Base-by-base conservation (phyloP, 371 early-diverging fungal species). In the Circinella umbellata region DNA sequence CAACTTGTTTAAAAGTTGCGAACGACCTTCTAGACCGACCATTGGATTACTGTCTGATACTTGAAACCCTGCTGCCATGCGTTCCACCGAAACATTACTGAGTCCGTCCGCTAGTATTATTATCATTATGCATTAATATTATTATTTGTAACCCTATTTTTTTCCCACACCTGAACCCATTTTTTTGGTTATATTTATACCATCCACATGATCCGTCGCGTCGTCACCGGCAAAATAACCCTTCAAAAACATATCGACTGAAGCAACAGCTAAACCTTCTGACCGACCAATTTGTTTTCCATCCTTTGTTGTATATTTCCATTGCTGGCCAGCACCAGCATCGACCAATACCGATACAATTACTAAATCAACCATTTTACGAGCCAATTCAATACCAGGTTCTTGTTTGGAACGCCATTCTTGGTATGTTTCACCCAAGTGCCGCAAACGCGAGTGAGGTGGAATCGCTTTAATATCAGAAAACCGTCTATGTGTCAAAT, bases 291-390 rank as follows among this genome's bases (percentile, higher is more conserved):
- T 70, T 36, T 69, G 71, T 27, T 70, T 63, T 6, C 78, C 79
- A 3, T 48, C 27, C 37, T 55, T 61, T 39, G 88, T 89, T 53
- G 75, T 75, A 79, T 90, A 96, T 27, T 73, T 80, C 97, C 97
- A 97, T 9, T 71, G 64, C 70, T 86, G 86, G 5, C 98, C 98
- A 1, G 98, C 98, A 0, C 98, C 98, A 10, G 98, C 98, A 75
- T 97, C 98, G 10, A 97, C 81, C 34, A 97, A 83, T 7, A 97
- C 98, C 3, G 95, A 94, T 0, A 96, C 94, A 46, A 96, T 88
- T 55, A 94, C 92, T 63, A 96, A 77, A 75, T 97, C 98, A 10
- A 96, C 76, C 8, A 94, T 69, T 14, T 95, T 86, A 27, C 93
- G 87, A 14, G 91, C 82, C 17, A 82, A 80, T 75, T 94, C 94